A percentile compares a stretch with the other conserved stretches of the same genome.
Conservation (phyloP, 1,284 basidiomycete species). For the Rhodotorula mucilaginosa region DNA sequence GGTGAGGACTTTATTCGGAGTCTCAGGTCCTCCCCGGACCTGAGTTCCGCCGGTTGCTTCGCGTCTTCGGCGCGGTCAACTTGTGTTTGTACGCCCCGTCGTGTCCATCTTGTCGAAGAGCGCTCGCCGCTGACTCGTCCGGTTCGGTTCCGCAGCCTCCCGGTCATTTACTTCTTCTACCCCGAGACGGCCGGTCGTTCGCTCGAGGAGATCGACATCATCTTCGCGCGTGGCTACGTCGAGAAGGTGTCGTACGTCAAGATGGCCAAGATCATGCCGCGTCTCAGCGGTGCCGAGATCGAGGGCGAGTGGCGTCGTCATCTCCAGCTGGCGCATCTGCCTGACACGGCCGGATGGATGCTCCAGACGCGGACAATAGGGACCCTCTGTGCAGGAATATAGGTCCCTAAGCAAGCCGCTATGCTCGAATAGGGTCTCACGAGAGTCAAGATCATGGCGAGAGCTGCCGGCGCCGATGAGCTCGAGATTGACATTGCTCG, state of each 20-base stretch:
- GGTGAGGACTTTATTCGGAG: too few relatives aligned
- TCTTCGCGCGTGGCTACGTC: conserved; percentile 45
- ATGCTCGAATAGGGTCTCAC: conserved; percentile 40
- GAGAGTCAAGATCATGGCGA: conserved; percentile 39
- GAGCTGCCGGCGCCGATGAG: conserved; percentile 21
- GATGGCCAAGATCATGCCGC: conserved; percentile 41
- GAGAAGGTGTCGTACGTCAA: conserved; percentile 39
- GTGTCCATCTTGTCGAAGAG: background rate
- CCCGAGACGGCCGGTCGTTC: conserved; percentile 41
- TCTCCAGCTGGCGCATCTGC: too few relatives aligned
- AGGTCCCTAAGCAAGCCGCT: conserved; percentile 38
- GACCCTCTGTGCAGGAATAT: conserved; percentile 43
- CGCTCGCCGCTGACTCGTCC: background rate
- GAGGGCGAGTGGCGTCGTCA: conserved; percentile 34
- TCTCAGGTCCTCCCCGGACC: too few relatives aligned
- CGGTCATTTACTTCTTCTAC: conserved; percentile 37
- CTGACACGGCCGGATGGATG: conserved; percentile 40
- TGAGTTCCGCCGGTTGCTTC: background rate
- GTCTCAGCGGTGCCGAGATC: conserved; percentile 32
- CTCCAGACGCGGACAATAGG: conserved; percentile 39
- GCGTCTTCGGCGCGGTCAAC: conserved; percentile 40
- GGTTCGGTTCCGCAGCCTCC: conserved; percentile 11
- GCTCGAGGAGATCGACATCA: conserved; percentile 44
- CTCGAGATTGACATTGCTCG: background rate
- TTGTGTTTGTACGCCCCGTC: conserved; percentile 17